These are phyloP conservation scores for Diutina ranongensis DNA, from an alignment of 1,139 yeast genomes.

Conservation along the genomic window DNA sequence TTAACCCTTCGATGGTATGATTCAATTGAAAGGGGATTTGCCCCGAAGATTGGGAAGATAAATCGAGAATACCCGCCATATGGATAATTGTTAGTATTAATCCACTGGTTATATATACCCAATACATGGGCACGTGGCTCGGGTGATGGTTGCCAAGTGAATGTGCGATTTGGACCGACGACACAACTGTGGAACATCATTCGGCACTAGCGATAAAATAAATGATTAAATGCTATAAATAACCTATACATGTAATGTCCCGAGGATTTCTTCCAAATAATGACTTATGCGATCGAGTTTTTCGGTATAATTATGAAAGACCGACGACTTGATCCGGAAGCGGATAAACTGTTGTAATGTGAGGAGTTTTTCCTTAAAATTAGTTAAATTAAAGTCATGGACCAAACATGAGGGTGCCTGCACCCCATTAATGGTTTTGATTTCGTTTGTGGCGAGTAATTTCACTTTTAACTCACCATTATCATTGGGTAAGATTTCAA, in stretches of 20 bases:
- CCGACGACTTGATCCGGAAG: not conserved
- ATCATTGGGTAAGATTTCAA: not conserved
- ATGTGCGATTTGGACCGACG: no score
- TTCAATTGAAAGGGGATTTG: not conserved
- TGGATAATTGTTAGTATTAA: not conserved
- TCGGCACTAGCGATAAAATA: no score
- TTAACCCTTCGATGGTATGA: constrained; percentile 21
- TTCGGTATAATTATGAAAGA: not conserved
- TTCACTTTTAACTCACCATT: not conserved
- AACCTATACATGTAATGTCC: no score
- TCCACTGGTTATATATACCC: not conserved
- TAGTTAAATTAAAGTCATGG: not conserved
- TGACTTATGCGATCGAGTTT: not conserved
- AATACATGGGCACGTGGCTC: constrained; percentile 2
- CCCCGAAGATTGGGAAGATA: not conserved
- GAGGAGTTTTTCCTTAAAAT: not conserved
- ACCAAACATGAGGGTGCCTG: constrained; percentile 1
- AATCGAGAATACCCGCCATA: not conserved
- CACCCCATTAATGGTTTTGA: not conserved
- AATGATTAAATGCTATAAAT: no score
- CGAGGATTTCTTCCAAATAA: not conserved
- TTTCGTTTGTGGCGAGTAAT: not conserved
- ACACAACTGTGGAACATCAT: no score
- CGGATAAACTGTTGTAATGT: not conserved
- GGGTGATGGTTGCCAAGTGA: not conserved